A percentile compares a stretch with the other conserved stretches of the same genome.
Evolutionary conservation across 257 asterid species (phyloP).

Genomic region (Solanum bukasovii): DNA sequence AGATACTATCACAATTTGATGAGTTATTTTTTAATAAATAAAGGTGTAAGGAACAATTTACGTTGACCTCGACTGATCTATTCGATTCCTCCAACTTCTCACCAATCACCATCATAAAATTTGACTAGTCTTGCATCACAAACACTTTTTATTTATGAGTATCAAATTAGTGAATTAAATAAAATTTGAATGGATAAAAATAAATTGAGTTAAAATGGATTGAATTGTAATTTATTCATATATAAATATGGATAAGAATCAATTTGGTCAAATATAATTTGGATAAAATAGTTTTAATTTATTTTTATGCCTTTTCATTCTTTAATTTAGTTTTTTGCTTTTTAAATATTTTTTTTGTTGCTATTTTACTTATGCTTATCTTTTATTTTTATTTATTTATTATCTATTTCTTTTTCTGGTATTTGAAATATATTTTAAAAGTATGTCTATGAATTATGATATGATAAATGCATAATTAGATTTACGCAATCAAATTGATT

Average conservation of each 20-base stretch:
- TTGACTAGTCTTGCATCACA: neutral
- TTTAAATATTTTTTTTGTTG: neutral
- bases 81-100: neutral
- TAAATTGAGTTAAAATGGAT: too few relatives aligned
- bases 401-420: neutral
- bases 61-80: neutral
- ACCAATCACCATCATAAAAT: neutral
- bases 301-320: too few relatives aligned
- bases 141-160: neutral
- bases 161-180: neutral
- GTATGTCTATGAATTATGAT: neutral
- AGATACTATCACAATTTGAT: too few relatives aligned
- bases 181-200: neutral
- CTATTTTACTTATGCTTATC: neutral
- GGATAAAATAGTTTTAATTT: neutral
- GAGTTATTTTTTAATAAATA: neutral
- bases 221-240: too few relatives aligned
- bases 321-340: too few relatives aligned
- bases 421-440: too few relatives aligned
- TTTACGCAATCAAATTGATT: neutral
- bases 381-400: too few relatives aligned
- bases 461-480: neutral
- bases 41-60: neutral
- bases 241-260: neutral
- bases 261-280: neutral